Evolutionary conservation across 805 yeast species (phyloP).

Genomic region (Monosporozyma siamensis): DNA sequence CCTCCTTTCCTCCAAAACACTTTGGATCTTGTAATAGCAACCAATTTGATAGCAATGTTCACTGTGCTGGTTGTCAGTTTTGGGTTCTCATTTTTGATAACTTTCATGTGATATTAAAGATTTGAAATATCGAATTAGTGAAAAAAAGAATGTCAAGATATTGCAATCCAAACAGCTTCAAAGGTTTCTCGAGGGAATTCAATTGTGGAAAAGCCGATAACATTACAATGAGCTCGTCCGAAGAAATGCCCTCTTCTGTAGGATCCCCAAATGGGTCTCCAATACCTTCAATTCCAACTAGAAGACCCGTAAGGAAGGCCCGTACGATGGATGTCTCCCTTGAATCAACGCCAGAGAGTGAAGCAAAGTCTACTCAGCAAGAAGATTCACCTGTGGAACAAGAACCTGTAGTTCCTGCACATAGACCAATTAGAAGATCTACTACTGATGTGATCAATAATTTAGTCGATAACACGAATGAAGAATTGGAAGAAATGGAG

Average conservation of each 20-base stretch:
- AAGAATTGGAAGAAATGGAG: constrained; percentile 11
- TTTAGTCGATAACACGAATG: constrained; percentile 7
- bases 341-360: not conserved
- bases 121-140: too few relatives aligned
- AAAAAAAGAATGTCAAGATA: too few relatives aligned
- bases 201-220: too few relatives aligned
- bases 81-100: too few relatives aligned
- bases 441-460: constrained; percentile 10
- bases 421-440: constrained; percentile 9
- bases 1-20: not conserved
- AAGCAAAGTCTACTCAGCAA: not conserved
- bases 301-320: constrained; percentile 3
- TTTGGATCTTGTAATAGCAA: too few relatives aligned
- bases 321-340: not conserved
- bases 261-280: not conserved
- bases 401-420: constrained; percentile 5
- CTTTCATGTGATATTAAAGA: too few relatives aligned
- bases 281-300: constrained; percentile 4
- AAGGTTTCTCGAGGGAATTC: too few relatives aligned
- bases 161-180: too few relatives aligned
- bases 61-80: too few relatives aligned
- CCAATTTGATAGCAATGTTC: too few relatives aligned
- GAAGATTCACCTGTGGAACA: not conserved
- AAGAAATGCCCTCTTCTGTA: not conserved
- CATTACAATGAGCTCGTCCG: not conserved